These are phyloP conservation scores for Ilex aquifolium DNA, from an alignment of 257 asterid genomes.

Conservation along the genomic window DNA sequence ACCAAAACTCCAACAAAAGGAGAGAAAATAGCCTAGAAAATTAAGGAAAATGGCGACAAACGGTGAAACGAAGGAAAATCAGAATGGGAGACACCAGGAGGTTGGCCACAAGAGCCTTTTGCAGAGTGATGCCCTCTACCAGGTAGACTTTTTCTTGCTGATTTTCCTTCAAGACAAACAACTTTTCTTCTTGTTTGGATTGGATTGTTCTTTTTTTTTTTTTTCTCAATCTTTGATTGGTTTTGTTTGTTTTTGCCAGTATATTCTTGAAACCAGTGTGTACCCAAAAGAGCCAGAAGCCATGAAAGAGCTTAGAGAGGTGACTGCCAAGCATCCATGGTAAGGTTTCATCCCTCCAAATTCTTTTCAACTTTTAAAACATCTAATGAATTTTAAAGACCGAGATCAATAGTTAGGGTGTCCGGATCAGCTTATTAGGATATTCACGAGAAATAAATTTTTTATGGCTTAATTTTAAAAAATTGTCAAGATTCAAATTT, in stretches of 20 bases:
- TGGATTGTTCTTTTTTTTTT: background rate
- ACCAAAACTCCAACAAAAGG: background rate
- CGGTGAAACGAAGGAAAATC: constrained; percentile 27
- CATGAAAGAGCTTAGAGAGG: constrained; percentile 83
- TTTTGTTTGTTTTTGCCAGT: constrained; percentile 25
- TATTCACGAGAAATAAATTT: no score
- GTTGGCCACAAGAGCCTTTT: constrained; percentile 90
- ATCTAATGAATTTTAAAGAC: no score
- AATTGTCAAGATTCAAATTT: no score
- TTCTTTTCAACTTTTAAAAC: no score
- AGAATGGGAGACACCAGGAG: constrained; percentile 54
- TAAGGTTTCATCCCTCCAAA: constrained; percentile 9
- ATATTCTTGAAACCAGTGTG: constrained; percentile 83
- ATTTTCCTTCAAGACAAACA: no score
- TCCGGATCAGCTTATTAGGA: no score
- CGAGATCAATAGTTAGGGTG: no score
- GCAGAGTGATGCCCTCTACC: constrained; percentile 75
- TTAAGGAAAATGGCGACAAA: constrained; percentile 27
- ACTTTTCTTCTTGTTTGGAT: no score
- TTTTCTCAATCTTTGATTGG: background rate
- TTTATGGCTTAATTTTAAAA: no score
- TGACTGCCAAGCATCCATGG: constrained; percentile 94
- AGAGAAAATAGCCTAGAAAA: background rate
- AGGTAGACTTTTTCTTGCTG: constrained; percentile 20
- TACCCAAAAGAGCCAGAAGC: constrained; percentile 80